Percentiles rank a stretch among this genome's conserved stretches.
phyloP scores from a whole-genome alignment of 2,329 filamentous ascomycete genomes.

The Xylariaceae sp. region DNA sequence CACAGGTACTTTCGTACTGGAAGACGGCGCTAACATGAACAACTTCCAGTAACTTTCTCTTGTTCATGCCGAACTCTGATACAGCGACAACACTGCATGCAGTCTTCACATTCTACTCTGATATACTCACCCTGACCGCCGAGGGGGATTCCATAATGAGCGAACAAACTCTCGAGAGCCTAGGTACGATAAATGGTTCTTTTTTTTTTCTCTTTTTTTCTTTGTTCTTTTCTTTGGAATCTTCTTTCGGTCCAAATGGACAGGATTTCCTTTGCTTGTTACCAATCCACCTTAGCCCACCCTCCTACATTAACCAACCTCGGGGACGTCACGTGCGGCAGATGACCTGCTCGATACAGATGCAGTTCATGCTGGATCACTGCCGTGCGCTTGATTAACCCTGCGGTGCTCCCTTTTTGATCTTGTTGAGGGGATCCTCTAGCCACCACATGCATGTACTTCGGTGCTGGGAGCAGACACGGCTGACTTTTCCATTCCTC shows the following conservation, averaged over 20 bases:
- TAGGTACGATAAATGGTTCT: slow-evolving; percentile 75
- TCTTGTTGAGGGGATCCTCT: slow-evolving; percentile 11
- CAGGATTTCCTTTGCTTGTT: slow-evolving; percentile 7
- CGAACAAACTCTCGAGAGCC: slow-evolving; percentile 83
- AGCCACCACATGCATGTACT: slow-evolving; percentile 16
- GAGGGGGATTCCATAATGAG: slow-evolving; percentile 92
- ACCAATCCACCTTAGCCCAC: too few relatives aligned
- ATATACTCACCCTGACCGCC: slow-evolving; percentile 80
- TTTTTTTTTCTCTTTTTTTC: slow-evolving; percentile 71
- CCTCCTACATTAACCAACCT: slow-evolving; percentile 9
- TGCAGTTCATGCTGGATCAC: slow-evolving; percentile 12
- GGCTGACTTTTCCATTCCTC: slow-evolving; percentile 19
- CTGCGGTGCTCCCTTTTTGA: slow-evolving; percentile 7
- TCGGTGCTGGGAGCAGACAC: slow-evolving; percentile 17
- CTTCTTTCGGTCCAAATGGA: too few relatives aligned
- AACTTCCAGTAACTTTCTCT: slow-evolving; percentile 70
- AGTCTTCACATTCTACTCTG: slow-evolving; percentile 85
- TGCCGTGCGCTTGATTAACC: slow-evolving; percentile 14
- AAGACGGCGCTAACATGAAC: background rate
- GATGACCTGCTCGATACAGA: slow-evolving; percentile 18
- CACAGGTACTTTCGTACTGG: too few relatives aligned
- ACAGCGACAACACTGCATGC: slow-evolving; percentile 67
- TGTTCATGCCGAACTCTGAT: slow-evolving; percentile 70
- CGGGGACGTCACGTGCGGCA: slow-evolving; percentile 12
- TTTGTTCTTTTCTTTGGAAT: too few relatives aligned